A percentile compares a stretch with the other conserved stretches of the same genome.
Conservation (phyloP, 768 basidiomycete genomes). For the Phanerodontia chrysosporium region DNA sequence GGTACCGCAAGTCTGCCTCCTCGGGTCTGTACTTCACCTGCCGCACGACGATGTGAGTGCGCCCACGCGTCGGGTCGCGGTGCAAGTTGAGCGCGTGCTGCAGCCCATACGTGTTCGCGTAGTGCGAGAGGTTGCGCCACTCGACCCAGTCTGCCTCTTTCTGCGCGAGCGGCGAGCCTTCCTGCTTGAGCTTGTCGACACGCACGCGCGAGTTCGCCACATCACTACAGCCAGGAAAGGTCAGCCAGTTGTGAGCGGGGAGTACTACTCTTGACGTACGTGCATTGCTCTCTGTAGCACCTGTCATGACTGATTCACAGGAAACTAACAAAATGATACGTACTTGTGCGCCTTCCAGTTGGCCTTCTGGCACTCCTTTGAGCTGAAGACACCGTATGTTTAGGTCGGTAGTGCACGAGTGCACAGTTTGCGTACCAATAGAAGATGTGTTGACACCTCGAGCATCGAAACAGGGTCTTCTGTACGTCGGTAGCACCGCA, state of each 20-base stretch:
- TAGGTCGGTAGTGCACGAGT: too few species aligned
- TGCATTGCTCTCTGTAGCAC: background rate
- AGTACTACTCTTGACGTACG: background rate
- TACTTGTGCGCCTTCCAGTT: conserved; percentile 25
- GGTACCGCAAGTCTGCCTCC: conserved; percentile 15
- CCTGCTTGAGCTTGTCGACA: conserved; percentile 11
- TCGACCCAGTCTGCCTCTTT: conserved; percentile 19
- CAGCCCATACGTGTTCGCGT: conserved; percentile 12
- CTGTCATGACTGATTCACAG: too few species aligned
- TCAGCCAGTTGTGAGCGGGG: background rate
- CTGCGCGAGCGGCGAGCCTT: conserved; percentile 13
- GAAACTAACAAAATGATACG: background rate
- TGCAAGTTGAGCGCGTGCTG: conserved; percentile 22
- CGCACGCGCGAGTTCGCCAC: conserved; percentile 3
- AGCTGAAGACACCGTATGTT: conserved; percentile 10
- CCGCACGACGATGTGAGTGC: conserved; percentile 26
- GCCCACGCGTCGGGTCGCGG: conserved; percentile 22
- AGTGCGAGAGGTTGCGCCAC: conserved; percentile 19
- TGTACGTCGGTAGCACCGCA: conserved; percentile 18
- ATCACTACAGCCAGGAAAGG: conserved; percentile 2
- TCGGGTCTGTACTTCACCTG: conserved; percentile 19
- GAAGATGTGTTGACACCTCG: conserved; percentile 21
- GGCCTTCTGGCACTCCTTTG: conserved; percentile 21
- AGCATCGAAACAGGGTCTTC: conserved; percentile 17
- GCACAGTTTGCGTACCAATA: conserved; percentile 18